Base-by-base conservation (phyloP, 2,329 filamentous ascomycete species). In the Phialophora expanda region DNA sequence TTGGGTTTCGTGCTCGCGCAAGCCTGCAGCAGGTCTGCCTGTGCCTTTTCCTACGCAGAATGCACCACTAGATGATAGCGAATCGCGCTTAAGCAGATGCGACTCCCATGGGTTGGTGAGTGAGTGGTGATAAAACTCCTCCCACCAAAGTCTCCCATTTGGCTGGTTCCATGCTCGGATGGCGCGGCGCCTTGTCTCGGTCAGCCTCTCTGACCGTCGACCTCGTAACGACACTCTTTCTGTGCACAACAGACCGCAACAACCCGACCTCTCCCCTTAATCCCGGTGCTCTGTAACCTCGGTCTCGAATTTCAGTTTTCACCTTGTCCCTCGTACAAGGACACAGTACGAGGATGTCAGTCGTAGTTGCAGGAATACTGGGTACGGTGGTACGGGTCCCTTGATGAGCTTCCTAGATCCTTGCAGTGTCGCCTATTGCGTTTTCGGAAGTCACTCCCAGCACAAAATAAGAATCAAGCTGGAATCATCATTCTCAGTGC, bases 31-130 rank as follows among this genome's bases (percentile, higher is more conserved):
- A 9, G 9, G 46, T 24, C 48, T 50, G 1, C 20, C 7, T 26
- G 30, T 32, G 30, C 30, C 9, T 34, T 34, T 34, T 34, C 46
- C 22, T 24, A 12, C 12, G 48, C 48, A 24, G 20, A 14, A 44
- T n/a, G 38, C 38, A 44, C 38, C 17, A n/a, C 14, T 38, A 14
- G 34, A 1, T 38, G 11, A 38, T 38, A 38, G 34, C 14, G 38
- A 44, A 44, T 44, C 38, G 38, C 38, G 38, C 38, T 44, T 44
- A n/a, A 41, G 38, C 38, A 41, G 38, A n/a, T 41, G 38, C 38
- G 38, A 44, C 38, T 6, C 7, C 6, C 38, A 44, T n/a, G 38
- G 38, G n/a, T 41, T 17, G 38, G 38, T 17, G 34, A 41, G 28
- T 30, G 28, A 30, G 38, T 7, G 17, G 14, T 44, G 38, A 44